A percentile compares a stretch with the other conserved stretches of the same genome.
These are phyloP conservation scores for Alternaria sp. DNA, from an alignment of 2,329 filamentous ascomycete species.

Conservation along the genomic window DNA sequence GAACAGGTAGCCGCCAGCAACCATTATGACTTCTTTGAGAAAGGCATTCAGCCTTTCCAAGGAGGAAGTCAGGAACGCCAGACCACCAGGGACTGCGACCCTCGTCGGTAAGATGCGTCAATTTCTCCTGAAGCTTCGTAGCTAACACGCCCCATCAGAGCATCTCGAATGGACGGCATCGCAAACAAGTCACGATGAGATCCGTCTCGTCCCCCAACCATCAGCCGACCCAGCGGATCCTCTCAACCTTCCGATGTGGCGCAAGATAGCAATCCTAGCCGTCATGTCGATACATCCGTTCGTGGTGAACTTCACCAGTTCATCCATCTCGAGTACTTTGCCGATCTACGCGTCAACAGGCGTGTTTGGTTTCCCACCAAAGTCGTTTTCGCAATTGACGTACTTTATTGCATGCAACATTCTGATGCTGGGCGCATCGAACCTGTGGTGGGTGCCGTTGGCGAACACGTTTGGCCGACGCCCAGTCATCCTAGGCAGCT, in stretches of 20 bases:
- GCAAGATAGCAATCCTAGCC: slow-evolving; percentile 48
- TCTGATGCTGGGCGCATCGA: slow-evolving; percentile 51
- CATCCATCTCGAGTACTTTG: slow-evolving; percentile 49
- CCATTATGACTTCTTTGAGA: slow-evolving; percentile 45
- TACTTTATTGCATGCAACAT: slow-evolving; percentile 52
- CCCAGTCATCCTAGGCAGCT: slow-evolving; percentile 48
- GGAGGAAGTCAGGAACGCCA: slow-evolving; percentile 49
- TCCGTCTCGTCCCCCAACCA: slow-evolving; percentile 52
- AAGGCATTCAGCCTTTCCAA: slow-evolving; percentile 52
- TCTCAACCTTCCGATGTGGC: slow-evolving; percentile 51
- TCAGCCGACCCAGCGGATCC: slow-evolving; percentile 53
- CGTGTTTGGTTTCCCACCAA: slow-evolving; percentile 42
- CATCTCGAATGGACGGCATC: slow-evolving; percentile 43
- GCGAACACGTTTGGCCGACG: slow-evolving; percentile 54
- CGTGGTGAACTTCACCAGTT: slow-evolving; percentile 49
- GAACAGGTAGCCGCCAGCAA: background rate
- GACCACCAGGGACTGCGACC: slow-evolving; percentile 52
- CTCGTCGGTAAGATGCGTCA: slow-evolving; percentile 47
- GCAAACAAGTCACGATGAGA: slow-evolving; percentile 45
- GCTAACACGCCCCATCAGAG: slow-evolving; percentile 27
- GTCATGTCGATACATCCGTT: slow-evolving; percentile 52
- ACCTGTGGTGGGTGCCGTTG: slow-evolving; percentile 55
- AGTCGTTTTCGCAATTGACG: slow-evolving; percentile 43
- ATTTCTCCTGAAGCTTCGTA: background rate
- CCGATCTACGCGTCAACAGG: slow-evolving; percentile 46